Evolutionary conservation across 495 filamentous ascomycete genomes (phyloP).

Genomic region (Aspergillus sclerotioniger): DNA sequence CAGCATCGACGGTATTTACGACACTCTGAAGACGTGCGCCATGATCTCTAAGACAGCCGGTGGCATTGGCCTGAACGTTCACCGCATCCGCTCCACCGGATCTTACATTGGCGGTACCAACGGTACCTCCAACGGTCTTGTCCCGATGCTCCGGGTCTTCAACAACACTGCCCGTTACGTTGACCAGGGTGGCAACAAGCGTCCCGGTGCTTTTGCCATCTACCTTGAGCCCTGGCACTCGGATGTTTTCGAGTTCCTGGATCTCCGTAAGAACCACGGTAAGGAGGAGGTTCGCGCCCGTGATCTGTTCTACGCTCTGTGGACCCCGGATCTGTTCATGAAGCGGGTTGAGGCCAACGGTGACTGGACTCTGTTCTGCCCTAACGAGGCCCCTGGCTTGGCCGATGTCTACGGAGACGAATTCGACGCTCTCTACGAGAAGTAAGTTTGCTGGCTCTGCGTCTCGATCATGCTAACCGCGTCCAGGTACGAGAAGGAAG

Average conservation of each 20-base stretch:
- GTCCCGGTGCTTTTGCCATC: slow-evolving; percentile 96
- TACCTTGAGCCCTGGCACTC: slow-evolving; percentile 99
- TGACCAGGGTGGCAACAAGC: slow-evolving; percentile 99
- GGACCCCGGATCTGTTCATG: slow-evolving; percentile 99
- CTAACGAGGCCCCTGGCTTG: slow-evolving; percentile 89
- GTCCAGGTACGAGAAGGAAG: slow-evolving; percentile 76
- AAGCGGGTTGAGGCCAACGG: slow-evolving; percentile 94
- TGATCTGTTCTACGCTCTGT: slow-evolving; percentile 95
- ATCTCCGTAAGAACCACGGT: slow-evolving; percentile 97
- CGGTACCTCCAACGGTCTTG: slow-evolving; percentile 93
- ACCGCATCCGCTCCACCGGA: slow-evolving; percentile 92
- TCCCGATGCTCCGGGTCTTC: slow-evolving; percentile 97
- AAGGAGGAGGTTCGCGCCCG: slow-evolving; percentile 97
- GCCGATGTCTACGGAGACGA: slow-evolving; percentile 97
- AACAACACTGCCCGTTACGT: slow-evolving; percentile 99
- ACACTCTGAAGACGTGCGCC: slow-evolving; percentile 97
- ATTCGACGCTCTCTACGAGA: slow-evolving; percentile 92
- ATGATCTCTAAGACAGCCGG: slow-evolving; percentile 99
- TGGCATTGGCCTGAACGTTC: slow-evolving; percentile 92
- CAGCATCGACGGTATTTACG: slow-evolving; percentile 98
- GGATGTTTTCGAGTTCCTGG: slow-evolving; percentile 95
- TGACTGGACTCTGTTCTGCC: slow-evolving; percentile 97
- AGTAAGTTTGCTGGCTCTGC: slow-evolving; percentile 29
- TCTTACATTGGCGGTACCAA: slow-evolving; percentile 98
- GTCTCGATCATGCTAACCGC: slow-evolving; percentile 8